phyloP scores from a whole-genome alignment of 1,284 basidiomycete species.

The Polyporus tsugae region DNA sequence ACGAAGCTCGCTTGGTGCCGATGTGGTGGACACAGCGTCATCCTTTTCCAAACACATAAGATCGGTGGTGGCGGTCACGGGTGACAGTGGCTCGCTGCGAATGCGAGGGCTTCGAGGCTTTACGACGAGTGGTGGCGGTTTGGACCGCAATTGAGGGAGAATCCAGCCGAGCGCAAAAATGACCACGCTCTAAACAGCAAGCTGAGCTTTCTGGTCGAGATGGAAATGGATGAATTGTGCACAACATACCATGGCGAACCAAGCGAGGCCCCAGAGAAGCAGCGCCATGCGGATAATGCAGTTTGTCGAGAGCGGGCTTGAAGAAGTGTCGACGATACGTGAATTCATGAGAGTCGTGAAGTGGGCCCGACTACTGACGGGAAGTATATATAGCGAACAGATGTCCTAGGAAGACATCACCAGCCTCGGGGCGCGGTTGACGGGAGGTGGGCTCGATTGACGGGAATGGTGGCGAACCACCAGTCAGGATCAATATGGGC shows the following conservation, averaged over 20 bases:
- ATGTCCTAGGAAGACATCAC: constrained; percentile 15
- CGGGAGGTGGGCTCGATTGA: constrained; percentile 9
- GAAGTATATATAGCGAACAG: constrained; percentile 12
- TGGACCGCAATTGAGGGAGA: constrained; percentile 19
- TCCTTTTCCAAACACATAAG: constrained; percentile 11
- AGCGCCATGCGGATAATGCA: constrained; percentile 10
- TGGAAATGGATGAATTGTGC: neutral
- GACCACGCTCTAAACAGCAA: constrained; percentile 22
- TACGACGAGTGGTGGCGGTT: constrained; percentile 15
- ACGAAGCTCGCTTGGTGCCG: neutral
- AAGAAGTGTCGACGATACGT: neutral
- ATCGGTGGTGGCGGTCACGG: neutral
- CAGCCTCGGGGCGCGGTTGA: constrained; percentile 15
- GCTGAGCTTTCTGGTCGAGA: neutral
- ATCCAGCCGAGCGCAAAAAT: constrained; percentile 24
- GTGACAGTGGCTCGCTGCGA: constrained; percentile 8
- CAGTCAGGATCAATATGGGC: constrained; percentile 10
- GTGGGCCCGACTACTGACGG: neutral
- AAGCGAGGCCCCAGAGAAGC: constrained; percentile 14
- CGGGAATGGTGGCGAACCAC: constrained; percentile 2
- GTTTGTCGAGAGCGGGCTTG: neutral
- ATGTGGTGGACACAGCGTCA: constrained; percentile 11
- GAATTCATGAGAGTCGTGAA: constrained; percentile 20
- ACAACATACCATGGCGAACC: constrained; percentile 16
- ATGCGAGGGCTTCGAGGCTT: constrained; percentile 16